Evolutionary conservation across 345 rosid species (phyloP), one percentile per base, ranked within the genome.

Genomic region (Trapa incisa): DNA sequence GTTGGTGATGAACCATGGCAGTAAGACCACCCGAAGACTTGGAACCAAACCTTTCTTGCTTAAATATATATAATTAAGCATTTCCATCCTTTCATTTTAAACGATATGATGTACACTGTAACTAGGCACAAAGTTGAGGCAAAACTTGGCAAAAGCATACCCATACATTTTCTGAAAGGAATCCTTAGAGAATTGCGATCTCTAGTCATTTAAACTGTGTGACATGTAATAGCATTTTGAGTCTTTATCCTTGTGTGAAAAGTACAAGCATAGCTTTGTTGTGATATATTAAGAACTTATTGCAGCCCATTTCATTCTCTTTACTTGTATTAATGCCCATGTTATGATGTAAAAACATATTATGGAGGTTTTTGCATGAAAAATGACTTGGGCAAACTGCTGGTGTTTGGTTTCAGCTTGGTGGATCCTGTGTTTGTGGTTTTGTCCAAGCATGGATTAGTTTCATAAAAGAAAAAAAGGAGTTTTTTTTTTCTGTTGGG

Each of bases 1-100:
- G 92, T 87, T 45, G 96, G 96, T 53, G 98, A 92, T 65, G 98
- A 92, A 78, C 96, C 98, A 11, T 92, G 96, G 98, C 85, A 79
- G 98, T 89, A 86, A 79, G 92, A 47, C 81, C 82, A 87, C 82
- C 77, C 84, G 17, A 37, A 63, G 45, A 37, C 60, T n/a, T 29
- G 35, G 29, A 54, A 4, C 60, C 29, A 54, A 36, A 63, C 45
- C 45, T 9, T 43, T 39, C 37, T 13, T 38, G 66, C 66, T 64
- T 64, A 4, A 17, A 32, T 38, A 37, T 3, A 45, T 45, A 45
- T 45, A 45, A 45, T 45, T 4, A 37, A 13, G 37, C 13, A 38
- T 64, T 64, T 13, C n/a, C n/a, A 16, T 50, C 54, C n/a, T 50
- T 50, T 50, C 22, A 16, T 50, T 6, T 16, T 14, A 16, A 14